These are phyloP conservation scores for Magnusiomyces starmeri DNA, from an alignment of 1,139 yeast genomes.

Conservation along the genomic window DNA sequence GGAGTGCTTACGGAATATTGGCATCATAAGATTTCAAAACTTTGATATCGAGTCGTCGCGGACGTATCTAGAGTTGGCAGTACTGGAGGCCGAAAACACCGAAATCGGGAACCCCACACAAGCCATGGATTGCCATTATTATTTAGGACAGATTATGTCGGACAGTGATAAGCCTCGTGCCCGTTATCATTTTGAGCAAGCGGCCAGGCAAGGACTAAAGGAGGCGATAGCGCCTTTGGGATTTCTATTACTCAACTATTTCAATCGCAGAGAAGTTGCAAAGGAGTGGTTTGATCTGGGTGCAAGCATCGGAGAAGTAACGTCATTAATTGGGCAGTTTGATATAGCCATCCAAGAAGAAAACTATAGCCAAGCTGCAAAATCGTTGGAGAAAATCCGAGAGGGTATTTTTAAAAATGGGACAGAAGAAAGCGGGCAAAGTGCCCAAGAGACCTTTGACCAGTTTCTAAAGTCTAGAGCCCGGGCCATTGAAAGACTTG, in stretches of 20 bases:
- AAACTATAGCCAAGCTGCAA: constrained; percentile 15
- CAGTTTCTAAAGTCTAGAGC: background rate
- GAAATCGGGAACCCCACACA: constrained; percentile 24
- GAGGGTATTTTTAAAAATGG: background rate
- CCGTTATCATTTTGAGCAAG: constrained; percentile 62
- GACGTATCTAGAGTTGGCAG: constrained; percentile 51
- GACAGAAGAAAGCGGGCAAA: background rate
- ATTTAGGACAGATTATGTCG: constrained; percentile 57
- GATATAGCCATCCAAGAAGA: constrained; percentile 37
- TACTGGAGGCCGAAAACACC: constrained; percentile 29
- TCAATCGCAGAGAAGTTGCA: constrained; percentile 45
- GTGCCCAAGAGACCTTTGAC: background rate
- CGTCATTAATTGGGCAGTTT: constrained; percentile 68
- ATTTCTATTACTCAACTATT: constrained; percentile 53
- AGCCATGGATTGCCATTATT: constrained; percentile 66
- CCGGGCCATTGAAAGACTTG: background rate
- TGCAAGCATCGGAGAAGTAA: constrained; percentile 49
- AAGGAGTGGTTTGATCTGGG: constrained; percentile 84
- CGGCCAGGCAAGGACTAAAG: constrained; percentile 68
- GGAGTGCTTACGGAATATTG: constrained; percentile 68
- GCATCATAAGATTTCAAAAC: constrained; percentile 51
- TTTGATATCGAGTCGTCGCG: constrained; percentile 50
- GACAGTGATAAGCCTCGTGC: constrained; percentile 36
- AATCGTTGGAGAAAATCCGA: background rate
- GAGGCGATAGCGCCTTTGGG: constrained; percentile 77